A percentile compares a stretch with the other conserved stretches of the same genome.
These are phyloP conservation scores for Apiospora marii DNA, from an alignment of 2,329 filamentous ascomycete genomes.

Conservation along the genomic window DNA sequence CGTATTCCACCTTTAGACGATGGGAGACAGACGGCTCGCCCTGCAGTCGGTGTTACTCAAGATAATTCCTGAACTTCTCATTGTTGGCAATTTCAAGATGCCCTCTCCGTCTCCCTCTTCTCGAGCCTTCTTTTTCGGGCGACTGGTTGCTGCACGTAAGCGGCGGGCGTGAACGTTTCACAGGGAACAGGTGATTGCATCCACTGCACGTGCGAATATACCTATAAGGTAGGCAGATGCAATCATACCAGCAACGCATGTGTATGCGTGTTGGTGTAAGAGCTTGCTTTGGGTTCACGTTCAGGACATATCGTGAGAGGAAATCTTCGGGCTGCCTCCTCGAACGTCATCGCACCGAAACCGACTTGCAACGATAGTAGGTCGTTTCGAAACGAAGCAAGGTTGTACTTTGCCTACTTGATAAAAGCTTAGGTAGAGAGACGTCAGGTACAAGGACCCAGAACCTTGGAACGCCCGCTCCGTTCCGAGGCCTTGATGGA, in stretches of 20 bases:
- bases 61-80: not conserved
- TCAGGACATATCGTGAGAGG: not conserved
- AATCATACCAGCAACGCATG: not conserved
- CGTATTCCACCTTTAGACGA: not conserved
- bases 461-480: conserved; percentile 8
- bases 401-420: not conserved
- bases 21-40: not conserved
- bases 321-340: not conserved
- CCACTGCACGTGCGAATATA: not conserved
- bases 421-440: not conserved
- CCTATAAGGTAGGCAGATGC: too few species aligned
- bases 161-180: not conserved
- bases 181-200: not conserved
- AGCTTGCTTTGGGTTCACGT: not conserved
- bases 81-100: not conserved
- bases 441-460: not conserved
- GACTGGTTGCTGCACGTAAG: not conserved
- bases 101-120: not conserved
- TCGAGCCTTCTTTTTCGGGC: not conserved
- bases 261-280: too few species aligned
- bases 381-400: not conserved
- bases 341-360: not conserved
- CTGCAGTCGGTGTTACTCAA: not conserved
- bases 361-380: not conserved
- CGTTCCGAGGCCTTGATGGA: not conserved